phyloP scores from a whole-genome alignment of 2,329 filamentous ascomycete genomes.

The Rutstroemia sp. region DNA sequence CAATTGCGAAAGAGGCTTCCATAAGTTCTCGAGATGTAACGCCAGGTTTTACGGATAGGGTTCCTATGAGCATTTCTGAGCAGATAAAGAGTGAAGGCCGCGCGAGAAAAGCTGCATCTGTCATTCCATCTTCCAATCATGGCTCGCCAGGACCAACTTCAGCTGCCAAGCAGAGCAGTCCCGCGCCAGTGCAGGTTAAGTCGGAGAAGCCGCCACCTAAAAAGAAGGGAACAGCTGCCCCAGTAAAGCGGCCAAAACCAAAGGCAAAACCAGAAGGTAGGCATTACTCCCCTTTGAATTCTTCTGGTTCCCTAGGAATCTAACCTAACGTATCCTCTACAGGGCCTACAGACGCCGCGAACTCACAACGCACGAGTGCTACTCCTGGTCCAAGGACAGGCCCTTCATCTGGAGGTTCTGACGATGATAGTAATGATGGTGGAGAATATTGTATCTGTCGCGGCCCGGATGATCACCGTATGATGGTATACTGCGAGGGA shows the following conservation, averaged over 20 bases:
- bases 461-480: slow-evolving; percentile 28
- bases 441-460: slow-evolving; percentile 29
- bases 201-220: slow-evolving; percentile 18
- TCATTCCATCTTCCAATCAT: slow-evolving; percentile 21
- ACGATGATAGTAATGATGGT: slow-evolving; percentile 28
- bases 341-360: slow-evolving; percentile 9
- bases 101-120: slow-evolving; percentile 19
- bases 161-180: slow-evolving; percentile 17
- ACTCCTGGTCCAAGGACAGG: slow-evolving; percentile 10
- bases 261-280: slow-evolving; percentile 22
- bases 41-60: slow-evolving; percentile 12
- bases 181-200: slow-evolving; percentile 14
- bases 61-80: slow-evolving; percentile 25
- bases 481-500: slow-evolving; percentile 30
- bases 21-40: slow-evolving; percentile 20
- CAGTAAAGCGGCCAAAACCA: slow-evolving; percentile 16
- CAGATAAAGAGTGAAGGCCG: slow-evolving; percentile 27
- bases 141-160: slow-evolving; percentile 20
- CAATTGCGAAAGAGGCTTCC: slow-evolving; percentile 19
- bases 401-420: slow-evolving; percentile 8
- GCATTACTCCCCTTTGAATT: slow-evolving; percentile 8
- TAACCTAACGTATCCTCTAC: neutral
- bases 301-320: too few species aligned
- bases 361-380: slow-evolving; percentile 12
- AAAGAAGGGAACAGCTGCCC: slow-evolving; percentile 23